Conservation (phyloP, 129 eudicot genomes). For the Oenanthe sinensis region DNA sequence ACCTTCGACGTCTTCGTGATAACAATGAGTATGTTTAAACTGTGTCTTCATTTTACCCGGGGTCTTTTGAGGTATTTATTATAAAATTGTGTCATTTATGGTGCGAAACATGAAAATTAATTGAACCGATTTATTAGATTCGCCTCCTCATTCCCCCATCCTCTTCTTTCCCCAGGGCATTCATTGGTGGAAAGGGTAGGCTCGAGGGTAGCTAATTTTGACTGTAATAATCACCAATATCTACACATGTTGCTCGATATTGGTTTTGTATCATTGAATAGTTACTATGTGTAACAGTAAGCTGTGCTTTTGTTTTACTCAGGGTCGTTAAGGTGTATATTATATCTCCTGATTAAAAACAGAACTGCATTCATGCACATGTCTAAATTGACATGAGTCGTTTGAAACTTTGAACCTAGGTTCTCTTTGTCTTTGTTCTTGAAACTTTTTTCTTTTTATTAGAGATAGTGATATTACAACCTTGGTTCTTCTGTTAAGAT, state of each 20-base stretch:
- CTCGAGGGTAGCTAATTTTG: not conserved
- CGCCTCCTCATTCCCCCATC: not conserved
- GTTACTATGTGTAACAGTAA: not conserved
- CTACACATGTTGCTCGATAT: too few relatives aligned
- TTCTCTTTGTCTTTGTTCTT: not conserved
- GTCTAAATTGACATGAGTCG: not conserved
- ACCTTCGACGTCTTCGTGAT: too few relatives aligned
- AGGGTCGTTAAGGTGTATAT: not conserved
- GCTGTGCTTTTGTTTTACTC: not conserved
- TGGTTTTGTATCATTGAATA: not conserved
- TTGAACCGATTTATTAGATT: not conserved
- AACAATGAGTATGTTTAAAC: not conserved
- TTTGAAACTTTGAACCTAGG: not conserved
- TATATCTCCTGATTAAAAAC: not conserved
- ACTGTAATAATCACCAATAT: not conserved
- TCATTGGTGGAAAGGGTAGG: not conserved
- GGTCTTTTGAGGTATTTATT: not conserved
- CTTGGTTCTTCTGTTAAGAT: not conserved
- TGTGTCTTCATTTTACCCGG: not conserved
- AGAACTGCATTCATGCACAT: not conserved
- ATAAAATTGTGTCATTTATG: not conserved
- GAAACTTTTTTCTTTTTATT: not conserved
- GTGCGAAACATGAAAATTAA: not conserved
- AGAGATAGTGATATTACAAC: not conserved
- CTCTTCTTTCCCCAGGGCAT: not conserved